Conservation (phyloP, 73 alveolate genomes). For the Effrenium voratum region DNA sequence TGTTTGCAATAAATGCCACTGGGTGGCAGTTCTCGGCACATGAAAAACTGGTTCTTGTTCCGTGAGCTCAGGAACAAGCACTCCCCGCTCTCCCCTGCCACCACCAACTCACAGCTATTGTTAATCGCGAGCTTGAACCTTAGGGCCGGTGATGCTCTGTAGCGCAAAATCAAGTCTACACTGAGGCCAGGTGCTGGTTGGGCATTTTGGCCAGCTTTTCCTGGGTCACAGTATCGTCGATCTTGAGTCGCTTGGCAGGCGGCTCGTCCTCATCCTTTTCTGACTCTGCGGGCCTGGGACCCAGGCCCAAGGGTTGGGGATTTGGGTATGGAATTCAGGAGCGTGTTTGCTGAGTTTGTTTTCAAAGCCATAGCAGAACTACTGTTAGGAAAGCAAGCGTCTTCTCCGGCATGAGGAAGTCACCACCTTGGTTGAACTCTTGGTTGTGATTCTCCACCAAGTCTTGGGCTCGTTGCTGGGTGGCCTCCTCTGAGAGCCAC, state of each 20-base stretch:
- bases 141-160: neutral
- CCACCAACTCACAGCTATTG: neutral
- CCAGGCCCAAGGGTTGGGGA: neutral
- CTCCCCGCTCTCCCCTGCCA: neutral
- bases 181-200: neutral
- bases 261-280: neutral
- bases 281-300: neutral
- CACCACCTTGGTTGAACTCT: neutral
- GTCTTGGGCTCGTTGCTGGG: neutral
- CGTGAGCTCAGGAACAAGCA: neutral
- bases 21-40: neutral
- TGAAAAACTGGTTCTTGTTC: constrained; percentile 18
- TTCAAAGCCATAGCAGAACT: neutral
- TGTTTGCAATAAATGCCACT: neutral
- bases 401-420: neutral
- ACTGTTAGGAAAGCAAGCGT: neutral
- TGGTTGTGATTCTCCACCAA: neutral
- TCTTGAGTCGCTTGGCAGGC: constrained; percentile 5
- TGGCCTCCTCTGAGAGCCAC: neutral
- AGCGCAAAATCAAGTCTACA: neutral
- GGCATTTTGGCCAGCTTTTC: neutral
- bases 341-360: neutral
- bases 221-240: neutral
- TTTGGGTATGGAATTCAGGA: neutral
- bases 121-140: neutral